Conservation (phyloP, 768 basidiomycete species). For the Lentinula lateritia region DNA sequence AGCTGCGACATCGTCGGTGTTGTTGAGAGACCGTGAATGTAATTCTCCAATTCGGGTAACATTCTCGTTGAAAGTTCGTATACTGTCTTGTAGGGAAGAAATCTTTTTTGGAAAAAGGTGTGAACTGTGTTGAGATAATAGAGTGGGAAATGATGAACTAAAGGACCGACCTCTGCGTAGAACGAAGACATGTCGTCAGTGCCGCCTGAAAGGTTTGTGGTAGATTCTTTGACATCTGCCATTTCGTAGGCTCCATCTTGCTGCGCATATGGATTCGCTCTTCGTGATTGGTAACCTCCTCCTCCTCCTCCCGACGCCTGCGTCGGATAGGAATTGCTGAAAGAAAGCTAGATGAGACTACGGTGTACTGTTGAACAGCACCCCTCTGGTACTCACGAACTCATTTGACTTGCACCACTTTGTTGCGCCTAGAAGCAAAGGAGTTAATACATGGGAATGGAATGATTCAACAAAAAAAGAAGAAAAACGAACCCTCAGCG, state of each 20-base stretch:
- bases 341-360: slow-evolving; percentile 1
- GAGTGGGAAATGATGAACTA: neutral
- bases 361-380: slow-evolving; percentile 8
- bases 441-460: slow-evolving; percentile 10
- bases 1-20: slow-evolving; percentile 63
- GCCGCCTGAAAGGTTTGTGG: slow-evolving; percentile 27
- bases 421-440: slow-evolving; percentile 54
- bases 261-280: slow-evolving; percentile 61
- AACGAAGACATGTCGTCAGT: slow-evolving; percentile 63
- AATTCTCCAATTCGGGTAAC: slow-evolving; percentile 63
- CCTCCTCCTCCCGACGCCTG: slow-evolving; percentile 43
- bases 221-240: slow-evolving; percentile 60
- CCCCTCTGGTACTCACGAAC: slow-evolving; percentile 34
- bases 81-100: slow-evolving; percentile 64
- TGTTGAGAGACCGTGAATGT: slow-evolving; percentile 71
- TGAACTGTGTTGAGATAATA: neutral
- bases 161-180: slow-evolving; percentile 61
- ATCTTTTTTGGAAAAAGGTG: slow-evolving; percentile 39
- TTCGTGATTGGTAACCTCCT: slow-evolving; percentile 37
- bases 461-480: slow-evolving; percentile 6
- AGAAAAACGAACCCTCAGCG: slow-evolving; percentile 61
- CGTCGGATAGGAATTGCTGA: slow-evolving; percentile 62
- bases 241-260: slow-evolving; percentile 71
- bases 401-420: slow-evolving; percentile 41
- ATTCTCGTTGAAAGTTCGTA: slow-evolving; percentile 65